phyloP scores from a whole-genome alignment of 768 basidiomycete genomes.

The Mycena venus region DNA sequence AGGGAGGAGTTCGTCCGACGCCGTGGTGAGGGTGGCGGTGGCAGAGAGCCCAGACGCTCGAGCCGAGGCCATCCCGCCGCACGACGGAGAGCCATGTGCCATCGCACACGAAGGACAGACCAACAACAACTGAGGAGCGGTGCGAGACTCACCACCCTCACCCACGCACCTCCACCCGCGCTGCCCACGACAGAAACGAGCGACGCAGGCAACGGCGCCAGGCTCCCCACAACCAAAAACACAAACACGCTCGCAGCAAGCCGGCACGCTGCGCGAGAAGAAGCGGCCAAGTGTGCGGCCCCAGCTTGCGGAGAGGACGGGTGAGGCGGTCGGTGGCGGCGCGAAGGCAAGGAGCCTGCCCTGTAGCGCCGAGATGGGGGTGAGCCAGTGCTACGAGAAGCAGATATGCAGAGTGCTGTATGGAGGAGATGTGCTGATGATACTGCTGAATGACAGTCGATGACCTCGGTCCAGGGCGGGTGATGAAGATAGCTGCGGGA shows the following conservation, averaged over 20 bases:
- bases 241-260: background rate
- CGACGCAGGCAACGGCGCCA: background rate
- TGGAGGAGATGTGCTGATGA: no score
- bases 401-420: no score
- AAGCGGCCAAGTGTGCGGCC: slow-evolving; percentile 20
- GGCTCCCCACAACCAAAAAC: background rate
- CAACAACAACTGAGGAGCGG: slow-evolving; percentile 11
- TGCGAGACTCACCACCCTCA: slow-evolving; percentile 20
- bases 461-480: background rate
- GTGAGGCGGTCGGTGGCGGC: no score
- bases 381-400: no score
- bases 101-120: slow-evolving; percentile 13
- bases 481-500: slow-evolving; percentile 3
- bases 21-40: no score
- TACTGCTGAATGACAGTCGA: no score
- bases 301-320: slow-evolving; percentile 24
- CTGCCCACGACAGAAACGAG: slow-evolving; percentile 42
- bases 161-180: slow-evolving; percentile 66
- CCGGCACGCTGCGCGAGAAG: no score
- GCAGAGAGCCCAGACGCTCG: slow-evolving; percentile 23
- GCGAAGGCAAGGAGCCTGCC: no score
- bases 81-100: slow-evolving; percentile 24
- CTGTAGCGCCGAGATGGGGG: no score
- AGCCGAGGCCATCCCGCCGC: slow-evolving; percentile 25
- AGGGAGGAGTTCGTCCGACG: slow-evolving; percentile 79